phyloP scores from a whole-genome alignment of 2,329 filamentous ascomycete genomes.

The Diaporthe ilicicola region DNA sequence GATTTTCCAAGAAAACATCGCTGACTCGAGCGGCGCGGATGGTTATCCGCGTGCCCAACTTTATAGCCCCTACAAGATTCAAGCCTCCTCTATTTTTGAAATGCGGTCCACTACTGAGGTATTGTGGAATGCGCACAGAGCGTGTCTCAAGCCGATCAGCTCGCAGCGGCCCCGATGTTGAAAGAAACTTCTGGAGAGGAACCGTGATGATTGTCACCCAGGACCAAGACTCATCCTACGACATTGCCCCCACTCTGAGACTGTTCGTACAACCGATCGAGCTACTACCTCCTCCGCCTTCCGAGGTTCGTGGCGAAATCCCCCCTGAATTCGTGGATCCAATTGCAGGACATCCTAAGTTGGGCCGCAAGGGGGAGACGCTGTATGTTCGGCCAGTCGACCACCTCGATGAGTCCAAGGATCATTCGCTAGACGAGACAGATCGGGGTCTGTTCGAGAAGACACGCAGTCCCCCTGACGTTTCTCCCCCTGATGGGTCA shows the following conservation, averaged over 20 bases:
- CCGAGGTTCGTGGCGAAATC: constrained; percentile 71
- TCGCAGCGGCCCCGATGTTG: constrained; percentile 47
- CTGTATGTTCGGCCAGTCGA: constrained; percentile 92
- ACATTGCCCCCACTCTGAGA: constrained; percentile 78
- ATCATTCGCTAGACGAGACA: constrained; percentile 81
- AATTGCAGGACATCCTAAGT: constrained; percentile 84
- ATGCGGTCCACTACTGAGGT: constrained; percentile 89
- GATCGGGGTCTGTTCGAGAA: constrained; percentile 85
- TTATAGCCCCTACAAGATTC: constrained; percentile 72
- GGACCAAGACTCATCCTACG: constrained; percentile 84
- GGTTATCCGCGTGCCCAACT: constrained; percentile 32
- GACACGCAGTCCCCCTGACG: constrained; percentile 62
- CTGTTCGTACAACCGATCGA: constrained; percentile 89
- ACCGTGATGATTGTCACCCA: constrained; percentile 95
- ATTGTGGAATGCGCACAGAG: constrained; percentile 82
- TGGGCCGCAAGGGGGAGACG: constrained; percentile 84
- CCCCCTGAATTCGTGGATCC: constrained; percentile 88
- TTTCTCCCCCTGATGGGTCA: constrained; percentile 49
- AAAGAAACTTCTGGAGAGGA: constrained; percentile 89
- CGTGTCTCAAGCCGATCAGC: constrained; percentile 50
- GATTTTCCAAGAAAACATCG: constrained; percentile 19
- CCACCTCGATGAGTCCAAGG: constrained; percentile 78
- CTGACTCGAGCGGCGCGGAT: constrained; percentile 76
- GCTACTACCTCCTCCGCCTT: constrained; percentile 79
- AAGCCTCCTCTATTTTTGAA: constrained; percentile 85